Conservation (phyloP, 306 rosid species). For the Vigna radiata region DNA sequence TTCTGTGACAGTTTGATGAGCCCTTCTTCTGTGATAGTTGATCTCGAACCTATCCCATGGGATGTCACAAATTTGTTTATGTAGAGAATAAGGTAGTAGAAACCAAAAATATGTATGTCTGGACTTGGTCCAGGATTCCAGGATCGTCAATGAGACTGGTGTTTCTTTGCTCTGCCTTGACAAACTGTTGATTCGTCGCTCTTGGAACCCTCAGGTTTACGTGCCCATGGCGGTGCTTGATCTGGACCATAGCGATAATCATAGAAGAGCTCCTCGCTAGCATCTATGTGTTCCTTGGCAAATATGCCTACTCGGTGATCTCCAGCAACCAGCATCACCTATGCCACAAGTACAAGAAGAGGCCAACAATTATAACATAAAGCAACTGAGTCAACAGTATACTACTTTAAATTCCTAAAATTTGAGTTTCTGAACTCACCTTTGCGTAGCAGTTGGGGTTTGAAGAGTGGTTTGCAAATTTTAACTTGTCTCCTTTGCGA, state of each 20-base stretch:
- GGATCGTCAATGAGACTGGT: conserved; percentile 84
- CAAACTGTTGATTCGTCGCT: conserved; percentile 76
- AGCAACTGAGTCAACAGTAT: not conserved
- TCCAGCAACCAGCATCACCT: conserved; percentile 98
- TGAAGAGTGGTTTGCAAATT: conserved; percentile 96
- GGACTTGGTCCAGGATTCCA: conserved; percentile 29
- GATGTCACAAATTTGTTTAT: conserved; percentile 38
- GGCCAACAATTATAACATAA: conserved; percentile 33
- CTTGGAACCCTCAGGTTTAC: conserved; percentile 85
- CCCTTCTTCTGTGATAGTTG: conserved; percentile 16
- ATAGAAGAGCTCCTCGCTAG: conserved; percentile 93
- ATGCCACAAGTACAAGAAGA: conserved; percentile 39
- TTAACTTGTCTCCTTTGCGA: conserved; percentile 97
- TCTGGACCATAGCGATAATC: conserved; percentile 93
- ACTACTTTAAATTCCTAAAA: conserved; percentile 22
- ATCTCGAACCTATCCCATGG: conserved; percentile 22
- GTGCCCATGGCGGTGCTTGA: conserved; percentile 95
- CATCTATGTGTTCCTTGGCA: conserved; percentile 91
- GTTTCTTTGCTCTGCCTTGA: conserved; percentile 96
- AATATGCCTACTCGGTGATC: conserved; percentile 98
- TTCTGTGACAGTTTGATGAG: not conserved
- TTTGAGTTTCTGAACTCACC: conserved; percentile 54
- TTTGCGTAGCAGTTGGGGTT: conserved; percentile 96
- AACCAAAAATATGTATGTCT: conserved; percentile 43
- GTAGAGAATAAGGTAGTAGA: conserved; percentile 25